Base-by-base conservation (phyloP, 306 rosid species). In the Gillenia trifoliata region DNA sequence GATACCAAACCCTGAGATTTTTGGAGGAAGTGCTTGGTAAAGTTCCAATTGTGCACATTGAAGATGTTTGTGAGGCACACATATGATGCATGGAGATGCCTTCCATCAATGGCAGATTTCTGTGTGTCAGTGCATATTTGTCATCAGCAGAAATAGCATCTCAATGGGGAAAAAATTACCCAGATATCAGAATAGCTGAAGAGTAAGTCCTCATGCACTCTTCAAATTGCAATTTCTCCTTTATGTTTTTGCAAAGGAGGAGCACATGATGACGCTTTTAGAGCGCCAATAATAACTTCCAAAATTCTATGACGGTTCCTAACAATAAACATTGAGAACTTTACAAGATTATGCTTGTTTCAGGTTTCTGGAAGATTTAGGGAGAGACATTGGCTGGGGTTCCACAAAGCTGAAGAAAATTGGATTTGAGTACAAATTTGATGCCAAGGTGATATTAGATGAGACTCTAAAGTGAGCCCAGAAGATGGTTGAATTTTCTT, bases 41-140 rank as follows among this genome's bases (percentile, higher is more conserved):
- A 47, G 40, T 82, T 15, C 83, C 88, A 31, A 11, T 87, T 25
- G 79, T 72, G 11, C 91, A 87, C 49, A 6, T 88, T 40, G 76
- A 88, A 64, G 92, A 84, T 77, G 85, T 82, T 25, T 77, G 84
- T 64, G 85, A 74, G 54, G 88, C 87, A 3, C 88, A 82, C 75
- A 85, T 84, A 30, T 70, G 82, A 49, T 84, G 88, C 64, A 82
- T 82, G 28, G 82, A 66, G 61, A 78, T 72, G 36, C 22, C 78
- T 20, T 78, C 73, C 9, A 3, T 72, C 62, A 72, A 20, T 16
- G 74, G 82, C 31, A 55, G 74, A 41, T 78, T 72, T 66, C 52
- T 65, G 17, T 72, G 78, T 50, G 64, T 54, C 6, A 6, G 31
- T 57, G 61, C 52, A 16, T 64, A 54, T 28, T 3, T 66, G 54